A percentile compares a stretch with the other conserved stretches of the same genome.
These are phyloP conservation scores for Quercus alba DNA, from an alignment of 306 rosid genomes.

Conservation along the genomic window DNA sequence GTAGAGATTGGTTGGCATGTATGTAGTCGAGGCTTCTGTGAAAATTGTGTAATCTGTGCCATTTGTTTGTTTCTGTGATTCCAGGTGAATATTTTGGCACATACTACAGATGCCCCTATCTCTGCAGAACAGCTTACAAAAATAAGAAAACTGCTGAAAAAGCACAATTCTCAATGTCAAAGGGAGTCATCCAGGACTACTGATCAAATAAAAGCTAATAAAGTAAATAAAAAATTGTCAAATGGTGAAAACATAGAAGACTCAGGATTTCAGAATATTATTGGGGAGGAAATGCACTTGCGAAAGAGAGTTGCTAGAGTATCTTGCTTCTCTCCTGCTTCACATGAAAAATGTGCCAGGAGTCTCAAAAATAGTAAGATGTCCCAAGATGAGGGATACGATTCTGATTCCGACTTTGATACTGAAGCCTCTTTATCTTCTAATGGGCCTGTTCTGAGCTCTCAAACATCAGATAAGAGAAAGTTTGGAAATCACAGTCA, in stretches of 20 bases:
- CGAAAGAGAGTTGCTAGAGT: slow-evolving; percentile 60
- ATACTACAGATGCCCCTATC: slow-evolving; percentile 64
- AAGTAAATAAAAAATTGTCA: slow-evolving; percentile 32
- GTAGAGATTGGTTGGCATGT: background rate
- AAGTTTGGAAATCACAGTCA: slow-evolving; percentile 22
- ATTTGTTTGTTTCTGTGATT: slow-evolving; percentile 25
- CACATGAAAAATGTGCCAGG: slow-evolving; percentile 21
- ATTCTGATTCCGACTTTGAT: slow-evolving; percentile 39
- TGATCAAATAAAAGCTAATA: slow-evolving; percentile 34
- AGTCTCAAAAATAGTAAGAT: slow-evolving; percentile 32
- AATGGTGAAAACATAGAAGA: slow-evolving; percentile 34
- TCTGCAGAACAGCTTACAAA: slow-evolving; percentile 70
- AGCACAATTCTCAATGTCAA: slow-evolving; percentile 53
- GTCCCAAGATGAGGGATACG: slow-evolving; percentile 35
- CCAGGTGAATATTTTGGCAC: slow-evolving; percentile 92
- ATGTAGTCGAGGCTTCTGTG: background rate
- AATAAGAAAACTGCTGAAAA: slow-evolving; percentile 71
- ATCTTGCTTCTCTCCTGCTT: slow-evolving; percentile 46
- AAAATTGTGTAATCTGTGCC: slow-evolving; percentile 16
- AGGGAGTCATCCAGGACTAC: slow-evolving; percentile 35
- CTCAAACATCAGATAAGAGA: slow-evolving; percentile 20
- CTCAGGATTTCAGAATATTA: slow-evolving; percentile 23
- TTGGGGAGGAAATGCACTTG: slow-evolving; percentile 49
- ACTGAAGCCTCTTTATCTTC: slow-evolving; percentile 25
- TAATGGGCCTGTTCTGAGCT: slow-evolving; percentile 17